Conservation (phyloP, 352 stramenopile species). For the Globisporangium carolinianum region DNA sequence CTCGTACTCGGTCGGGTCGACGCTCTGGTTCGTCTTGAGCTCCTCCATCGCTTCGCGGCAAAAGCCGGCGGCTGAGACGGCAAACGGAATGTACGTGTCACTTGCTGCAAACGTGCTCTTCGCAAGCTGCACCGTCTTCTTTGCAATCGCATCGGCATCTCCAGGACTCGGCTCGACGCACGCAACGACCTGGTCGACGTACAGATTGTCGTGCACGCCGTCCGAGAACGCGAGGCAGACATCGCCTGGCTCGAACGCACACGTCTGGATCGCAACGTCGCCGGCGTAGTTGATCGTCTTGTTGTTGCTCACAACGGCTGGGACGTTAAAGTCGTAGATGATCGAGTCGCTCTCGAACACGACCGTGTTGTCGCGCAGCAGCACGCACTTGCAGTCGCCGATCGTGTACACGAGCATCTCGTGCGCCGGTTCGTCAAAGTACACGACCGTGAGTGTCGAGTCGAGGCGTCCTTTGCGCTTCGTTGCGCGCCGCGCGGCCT, state of each 20-base stretch:
- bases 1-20: conserved; percentile 60
- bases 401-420: conserved; percentile 85
- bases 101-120: conserved; percentile 60
- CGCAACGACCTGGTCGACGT: conserved; percentile 71
- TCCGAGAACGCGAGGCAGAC: conserved; percentile 83
- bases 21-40: conserved; percentile 57
- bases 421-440: conserved; percentile 59
- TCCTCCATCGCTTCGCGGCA: conserved; percentile 72
- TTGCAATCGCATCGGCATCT: conserved; percentile 71
- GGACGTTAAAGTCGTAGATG: conserved; percentile 89
- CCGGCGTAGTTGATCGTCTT: conserved; percentile 75
- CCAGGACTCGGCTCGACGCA: conserved; percentile 38
- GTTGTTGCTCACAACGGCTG: conserved; percentile 81
- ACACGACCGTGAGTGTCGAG: conserved; percentile 78
- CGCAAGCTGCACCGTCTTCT: conserved; percentile 57
- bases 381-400: conserved; percentile 83
- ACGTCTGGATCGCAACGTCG: conserved; percentile 68
- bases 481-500: conserved; percentile 61
- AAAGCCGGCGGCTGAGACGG: conserved; percentile 75
- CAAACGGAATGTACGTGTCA: conserved; percentile 79
- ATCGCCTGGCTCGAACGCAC: conserved; percentile 63
- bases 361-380: conserved; percentile 53
- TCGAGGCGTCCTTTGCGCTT: conserved; percentile 78
- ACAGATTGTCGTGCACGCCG: conserved; percentile 85
- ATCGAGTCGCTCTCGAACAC: conserved; percentile 87